Evolutionary conservation across 2,329 filamentous ascomycete genomes (phyloP).

Genomic region (Capronia coronata): DNA sequence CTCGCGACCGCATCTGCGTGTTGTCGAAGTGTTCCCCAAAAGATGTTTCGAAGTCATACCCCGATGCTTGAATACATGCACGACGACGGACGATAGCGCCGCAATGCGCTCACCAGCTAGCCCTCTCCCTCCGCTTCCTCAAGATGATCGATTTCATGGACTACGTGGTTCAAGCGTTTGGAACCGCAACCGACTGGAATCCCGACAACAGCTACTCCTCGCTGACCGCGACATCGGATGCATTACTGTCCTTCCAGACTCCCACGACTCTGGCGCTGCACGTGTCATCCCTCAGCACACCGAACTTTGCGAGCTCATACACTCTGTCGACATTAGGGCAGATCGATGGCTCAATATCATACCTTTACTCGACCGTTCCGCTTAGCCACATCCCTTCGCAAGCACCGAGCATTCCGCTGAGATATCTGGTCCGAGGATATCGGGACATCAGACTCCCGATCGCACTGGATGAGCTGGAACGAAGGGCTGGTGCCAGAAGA

Average conservation of each 20-base stretch:
- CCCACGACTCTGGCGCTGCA: slow-evolving; percentile 78
- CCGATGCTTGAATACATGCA: slow-evolving; percentile 2
- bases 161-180: slow-evolving; percentile 87
- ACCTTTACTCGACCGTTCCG: slow-evolving; percentile 84
- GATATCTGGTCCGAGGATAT: slow-evolving; percentile 74
- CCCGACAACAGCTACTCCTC: slow-evolving; percentile 85
- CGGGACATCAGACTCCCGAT: slow-evolving; percentile 36
- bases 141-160: slow-evolving; percentile 96
- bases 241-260: slow-evolving; percentile 80
- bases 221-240: slow-evolving; percentile 75
- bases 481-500: slow-evolving; percentile 28
- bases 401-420: slow-evolving; percentile 69
- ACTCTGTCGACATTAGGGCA: slow-evolving; percentile 81
- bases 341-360: slow-evolving; percentile 94
- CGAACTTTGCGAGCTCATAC: slow-evolving; percentile 92
- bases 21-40: no score
- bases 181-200: slow-evolving; percentile 79
- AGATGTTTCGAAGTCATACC: background rate
- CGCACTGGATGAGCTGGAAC: slow-evolving; percentile 30
- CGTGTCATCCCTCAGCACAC: slow-evolving; percentile 82
- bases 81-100: slow-evolving; percentile 20
- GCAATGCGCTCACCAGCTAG: slow-evolving; percentile 17
- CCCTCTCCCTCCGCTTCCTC: background rate
- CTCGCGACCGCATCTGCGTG: no score
- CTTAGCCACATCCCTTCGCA: slow-evolving; percentile 59